Evolutionary conservation across 2,329 filamentous ascomycete genomes (phyloP), one percentile per base, ranked within the genome.

Genomic region (Moelleriella libera): DNA sequence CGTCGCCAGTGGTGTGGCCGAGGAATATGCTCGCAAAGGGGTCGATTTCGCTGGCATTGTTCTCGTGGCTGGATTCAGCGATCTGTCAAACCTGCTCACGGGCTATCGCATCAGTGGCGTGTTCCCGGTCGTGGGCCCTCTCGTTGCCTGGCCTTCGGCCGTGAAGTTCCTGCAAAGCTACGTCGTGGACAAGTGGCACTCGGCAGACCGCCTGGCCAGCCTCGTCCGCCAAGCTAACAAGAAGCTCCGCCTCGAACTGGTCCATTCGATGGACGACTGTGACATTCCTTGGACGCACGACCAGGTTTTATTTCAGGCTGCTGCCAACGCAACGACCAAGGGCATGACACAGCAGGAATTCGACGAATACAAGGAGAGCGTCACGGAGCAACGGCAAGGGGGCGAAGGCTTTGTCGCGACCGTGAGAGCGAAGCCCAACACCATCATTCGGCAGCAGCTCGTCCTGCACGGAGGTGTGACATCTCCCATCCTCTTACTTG

Each of bases 171-270:
- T 94, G 6, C 68, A 80, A 14, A 61, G 67, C 7, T 74, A 75
- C 47, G 74, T 95, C 10, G 69, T 83, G n/a, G 90, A 97, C 57
- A 80, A 74, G 50, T 98, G 92, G 92, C 72, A 78, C 44, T 88
- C 85, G 0, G 76, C 76, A 0, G 69, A 74, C 30, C 75, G 89
- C 4, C 68, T 96, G 8, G 68, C 69, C 47, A 76, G 72, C 43
- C 65, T 79, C 54, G 73, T 76, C 11, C 65, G 62, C 41, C 61
- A 64, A 53, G 80, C 73, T 42, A 74, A 66, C 51, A 70, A 53
- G 51, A 68, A 68, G 57, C 52, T 92, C 8, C 73, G 81, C 28
- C 66, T 96, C 21, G 80, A 76, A 42, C 68, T 96, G 41, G 67
- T 97, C 3, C 90, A 96, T 57, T 85, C 88, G 12, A 74, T 75